These are phyloP conservation scores for Miamiensis avidus DNA, from an alignment of 169 alveolate species.

Conservation along the genomic window DNA sequence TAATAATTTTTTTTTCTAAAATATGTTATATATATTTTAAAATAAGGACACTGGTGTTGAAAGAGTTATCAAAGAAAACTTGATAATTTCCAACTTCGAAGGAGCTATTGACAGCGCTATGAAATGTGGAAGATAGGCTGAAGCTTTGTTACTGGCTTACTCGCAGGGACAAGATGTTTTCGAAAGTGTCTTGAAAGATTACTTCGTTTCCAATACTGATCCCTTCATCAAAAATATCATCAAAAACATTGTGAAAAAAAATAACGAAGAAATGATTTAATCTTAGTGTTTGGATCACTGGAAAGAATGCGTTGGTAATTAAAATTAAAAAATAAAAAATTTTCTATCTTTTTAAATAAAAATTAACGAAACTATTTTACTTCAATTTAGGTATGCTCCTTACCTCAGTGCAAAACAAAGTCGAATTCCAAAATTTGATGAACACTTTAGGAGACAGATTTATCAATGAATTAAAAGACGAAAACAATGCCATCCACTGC, in stretches of 20 bases:
- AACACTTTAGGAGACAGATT: conserved; percentile 77
- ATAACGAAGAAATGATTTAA: conserved; percentile 72
- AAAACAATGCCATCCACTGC: conserved; percentile 63
- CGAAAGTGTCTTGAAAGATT: conserved; percentile 69
- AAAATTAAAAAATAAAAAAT: no score
- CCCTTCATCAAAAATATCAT: conserved; percentile 69
- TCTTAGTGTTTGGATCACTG: conserved; percentile 70
- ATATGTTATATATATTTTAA: conserved; percentile 14
- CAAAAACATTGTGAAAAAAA: conserved; percentile 67
- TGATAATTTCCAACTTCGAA: conserved; percentile 81
- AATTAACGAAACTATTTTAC: no score
- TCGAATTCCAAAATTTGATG: conserved; percentile 55
- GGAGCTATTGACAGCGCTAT: conserved; percentile 84
- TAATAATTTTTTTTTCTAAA: not conserved
- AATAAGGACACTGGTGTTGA: conserved; percentile 66
- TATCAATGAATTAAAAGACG: conserved; percentile 58
- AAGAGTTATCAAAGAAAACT: conserved; percentile 74
- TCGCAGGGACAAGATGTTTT: conserved; percentile 71
- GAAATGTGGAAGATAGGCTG: conserved; percentile 81
- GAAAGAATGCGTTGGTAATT: conserved; percentile 80
- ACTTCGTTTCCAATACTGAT: conserved; percentile 74
- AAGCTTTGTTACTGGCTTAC: conserved; percentile 77
- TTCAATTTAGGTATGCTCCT: conserved; percentile 43
- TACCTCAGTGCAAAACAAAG: conserved; percentile 48
- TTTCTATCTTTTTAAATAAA: not conserved